phyloP scores from a whole-genome alignment of 1,284 basidiomycete genomes.

The Ganoderma multipileum region DNA sequence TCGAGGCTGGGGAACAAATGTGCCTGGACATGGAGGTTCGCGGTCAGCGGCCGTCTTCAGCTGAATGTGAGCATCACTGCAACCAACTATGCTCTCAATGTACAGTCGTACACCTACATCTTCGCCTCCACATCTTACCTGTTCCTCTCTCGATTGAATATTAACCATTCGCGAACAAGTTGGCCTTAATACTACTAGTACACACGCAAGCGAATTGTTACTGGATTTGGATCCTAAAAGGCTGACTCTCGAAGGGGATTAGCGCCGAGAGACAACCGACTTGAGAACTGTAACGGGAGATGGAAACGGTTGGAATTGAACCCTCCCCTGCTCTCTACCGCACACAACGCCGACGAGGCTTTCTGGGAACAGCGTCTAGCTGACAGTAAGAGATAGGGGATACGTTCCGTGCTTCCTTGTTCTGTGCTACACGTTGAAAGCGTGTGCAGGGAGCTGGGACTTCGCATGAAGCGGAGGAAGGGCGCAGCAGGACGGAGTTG shows the following conservation, averaged over 20 bases:
- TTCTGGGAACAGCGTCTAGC: slow-evolving; percentile 12
- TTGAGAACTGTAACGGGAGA: neutral
- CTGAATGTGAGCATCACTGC: neutral
- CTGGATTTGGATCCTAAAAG: neutral
- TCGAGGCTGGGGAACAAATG: neutral
- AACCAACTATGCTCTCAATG: neutral
- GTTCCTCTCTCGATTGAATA: neutral
- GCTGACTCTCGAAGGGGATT: slow-evolving; percentile 15
- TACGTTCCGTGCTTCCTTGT: slow-evolving; percentile 15
- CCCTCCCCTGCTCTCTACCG: slow-evolving; percentile 11
- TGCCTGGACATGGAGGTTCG: neutral
- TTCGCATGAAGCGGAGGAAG: slow-evolving; percentile 28
- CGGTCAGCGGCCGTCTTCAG: neutral
- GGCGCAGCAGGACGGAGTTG: slow-evolving; percentile 24
- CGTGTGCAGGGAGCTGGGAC: slow-evolving; percentile 21
- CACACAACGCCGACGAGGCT: slow-evolving; percentile 8
- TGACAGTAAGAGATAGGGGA: slow-evolving; percentile 18
- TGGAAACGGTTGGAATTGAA: neutral
- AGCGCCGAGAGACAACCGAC: slow-evolving; percentile 14
- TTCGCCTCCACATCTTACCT: no score
- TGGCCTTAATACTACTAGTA: neutral
- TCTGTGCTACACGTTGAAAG: slow-evolving; percentile 29
- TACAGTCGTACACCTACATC: no score
- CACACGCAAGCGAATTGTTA: neutral
- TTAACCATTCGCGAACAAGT: neutral